Conservation (phyloP, 352 stramenopile genomes). For the Bremia lactucae region DNA sequence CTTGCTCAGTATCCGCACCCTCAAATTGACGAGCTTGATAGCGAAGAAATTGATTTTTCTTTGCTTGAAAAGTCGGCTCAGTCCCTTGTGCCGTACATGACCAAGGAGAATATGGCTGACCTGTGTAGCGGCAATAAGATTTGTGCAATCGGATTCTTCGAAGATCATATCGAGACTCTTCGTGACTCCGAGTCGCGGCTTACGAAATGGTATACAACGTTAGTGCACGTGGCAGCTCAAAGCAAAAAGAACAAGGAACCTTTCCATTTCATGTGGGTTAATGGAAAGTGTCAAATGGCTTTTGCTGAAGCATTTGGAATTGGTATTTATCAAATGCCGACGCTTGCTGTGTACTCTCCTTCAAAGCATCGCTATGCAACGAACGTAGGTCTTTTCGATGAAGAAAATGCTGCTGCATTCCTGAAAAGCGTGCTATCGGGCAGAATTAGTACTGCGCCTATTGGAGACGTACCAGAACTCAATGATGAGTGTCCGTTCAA, state of each 20-base stretch:
- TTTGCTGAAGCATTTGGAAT: slow-evolving; percentile 63
- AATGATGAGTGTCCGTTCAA: slow-evolving; percentile 39
- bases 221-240: slow-evolving; percentile 31
- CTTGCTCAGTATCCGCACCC: slow-evolving; percentile 56
- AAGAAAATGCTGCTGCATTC: slow-evolving; percentile 41
- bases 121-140: slow-evolving; percentile 53
- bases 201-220: slow-evolving; percentile 27
- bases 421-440: slow-evolving; percentile 55
- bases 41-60: slow-evolving; percentile 16
- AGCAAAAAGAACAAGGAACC: slow-evolving; percentile 45
- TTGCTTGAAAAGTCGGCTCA: slow-evolving; percentile 14
- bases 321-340: slow-evolving; percentile 66
- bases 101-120: slow-evolving; percentile 35
- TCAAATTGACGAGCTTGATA: slow-evolving; percentile 12
- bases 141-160: slow-evolving; percentile 70
- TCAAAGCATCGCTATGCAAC: slow-evolving; percentile 58
- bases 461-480: slow-evolving; percentile 29
- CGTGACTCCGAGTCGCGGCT: slow-evolving; percentile 30
- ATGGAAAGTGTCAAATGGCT: slow-evolving; percentile 58
- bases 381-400: slow-evolving; percentile 59
- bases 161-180: slow-evolving; percentile 42
- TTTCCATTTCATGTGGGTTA: slow-evolving; percentile 68
- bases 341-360: slow-evolving; percentile 63
- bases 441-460: slow-evolving; percentile 45
- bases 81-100: slow-evolving; percentile 39